Percentiles rank a stretch among this genome's conserved stretches.
These are phyloP conservation scores for Hirschioporus abietinus DNA, from an alignment of 768 basidiomycete species.

Conservation along the genomic window DNA sequence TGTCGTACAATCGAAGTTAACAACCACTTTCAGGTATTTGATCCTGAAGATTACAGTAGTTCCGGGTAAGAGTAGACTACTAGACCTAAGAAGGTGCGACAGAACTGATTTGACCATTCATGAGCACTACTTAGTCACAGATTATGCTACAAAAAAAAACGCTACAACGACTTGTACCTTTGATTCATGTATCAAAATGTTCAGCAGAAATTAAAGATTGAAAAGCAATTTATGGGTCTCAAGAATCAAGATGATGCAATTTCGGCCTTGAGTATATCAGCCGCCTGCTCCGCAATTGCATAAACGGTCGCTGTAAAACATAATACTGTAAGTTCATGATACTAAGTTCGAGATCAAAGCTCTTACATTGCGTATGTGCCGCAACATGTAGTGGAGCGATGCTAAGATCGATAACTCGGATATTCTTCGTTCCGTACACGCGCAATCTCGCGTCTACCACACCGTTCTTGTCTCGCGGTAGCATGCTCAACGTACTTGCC, in stretches of 20 bases:
- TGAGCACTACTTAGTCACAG: too few relatives aligned
- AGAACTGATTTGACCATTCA: too few relatives aligned
- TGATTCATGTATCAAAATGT: too few relatives aligned
- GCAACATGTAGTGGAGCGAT: constrained; percentile 47
- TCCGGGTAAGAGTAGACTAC: too few relatives aligned
- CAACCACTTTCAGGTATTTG: too few relatives aligned
- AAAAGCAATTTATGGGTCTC: too few relatives aligned
- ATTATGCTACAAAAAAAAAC: too few relatives aligned
- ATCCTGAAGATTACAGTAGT: too few relatives aligned
- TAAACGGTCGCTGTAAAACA: constrained; percentile 10
- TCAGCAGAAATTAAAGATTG: too few relatives aligned
- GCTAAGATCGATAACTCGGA: constrained; percentile 53
- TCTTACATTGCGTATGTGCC: constrained; percentile 39
- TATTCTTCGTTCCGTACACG: constrained; percentile 54
- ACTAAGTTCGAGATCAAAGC: neutral
- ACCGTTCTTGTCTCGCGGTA: constrained; percentile 24
- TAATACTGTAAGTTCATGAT: neutral
- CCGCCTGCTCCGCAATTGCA: constrained; percentile 11
- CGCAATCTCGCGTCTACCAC: constrained; percentile 39
- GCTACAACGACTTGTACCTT: too few relatives aligned
- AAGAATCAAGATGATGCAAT: neutral
- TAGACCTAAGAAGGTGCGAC: too few relatives aligned
- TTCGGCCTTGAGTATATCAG: neutral
- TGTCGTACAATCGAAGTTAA: too few relatives aligned
- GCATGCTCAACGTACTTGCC: constrained; percentile 15